Evolutionary conservation across 805 yeast species (phyloP), one percentile per base, ranked within the genome.

Genomic region (Yamadazyma akitaensis): DNA sequence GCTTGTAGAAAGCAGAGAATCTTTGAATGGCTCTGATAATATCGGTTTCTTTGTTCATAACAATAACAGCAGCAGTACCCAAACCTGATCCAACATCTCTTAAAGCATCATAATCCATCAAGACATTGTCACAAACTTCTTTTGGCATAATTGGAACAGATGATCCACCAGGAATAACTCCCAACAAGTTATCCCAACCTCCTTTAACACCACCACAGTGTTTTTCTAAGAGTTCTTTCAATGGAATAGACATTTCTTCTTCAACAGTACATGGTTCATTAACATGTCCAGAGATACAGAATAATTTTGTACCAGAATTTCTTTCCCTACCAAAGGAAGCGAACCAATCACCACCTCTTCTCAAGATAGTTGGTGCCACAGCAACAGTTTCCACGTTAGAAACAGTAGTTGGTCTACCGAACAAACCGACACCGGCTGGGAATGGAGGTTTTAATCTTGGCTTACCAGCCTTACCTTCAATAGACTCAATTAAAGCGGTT

Each of bases 391-490:
- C 96, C 50, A 88, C 96, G 62, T 88, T 88, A 52, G 96, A 85
- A 49, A 88, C 96, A 37, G 96, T 88, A 28, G 91, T 81, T 54
- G 96, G 96, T 67, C 96, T 80, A 60, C 96, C 96, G 57, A 85
- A 88, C 46, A 88, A 74, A 59, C 96, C 96, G 49, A 88, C 92
- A 60, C 95, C 96, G 31, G 96, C 96, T 31, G 96, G 96, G 80
- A 88, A 88, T 53, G 96, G 96, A 32, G 96, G 96, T 81, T 88
- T 88, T 65, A 88, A 78, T 70, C 96, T 82, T 56, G 96, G 96
- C 70, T 88, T 88, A 55, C 96, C 96, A 48, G 94, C 95, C 69
- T 88, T 88, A 58, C 96, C 96, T 72, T 88, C 96, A 45, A 88
- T 73, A 3, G 91, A 83, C 72, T 88, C 96, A 62, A 88, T 87